Evolutionary conservation across 2,329 filamentous ascomycete species (phyloP), one percentile per base, ranked within the genome.

Genomic region (Knufia fluminis): DNA sequence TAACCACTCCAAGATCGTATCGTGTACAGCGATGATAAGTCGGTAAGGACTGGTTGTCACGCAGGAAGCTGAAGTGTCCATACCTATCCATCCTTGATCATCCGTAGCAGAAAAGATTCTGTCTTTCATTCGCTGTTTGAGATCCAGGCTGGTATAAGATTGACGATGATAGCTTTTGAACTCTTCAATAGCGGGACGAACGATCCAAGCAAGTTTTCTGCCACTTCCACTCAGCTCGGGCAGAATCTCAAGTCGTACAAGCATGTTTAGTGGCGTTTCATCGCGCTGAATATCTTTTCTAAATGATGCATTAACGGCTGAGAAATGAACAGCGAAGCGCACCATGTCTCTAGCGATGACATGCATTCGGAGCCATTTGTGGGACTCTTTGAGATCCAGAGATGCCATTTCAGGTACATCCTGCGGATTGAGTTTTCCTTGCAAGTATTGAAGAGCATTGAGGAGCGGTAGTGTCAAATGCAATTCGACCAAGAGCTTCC

Each of bases 381-480:
- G 33, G 7, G 45, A 38, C 22, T 48, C 45, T 26, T 16, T 22
- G 14, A 48, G 33, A 22, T 48, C 23, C 6, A 48, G 6, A 3
- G 45, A 9, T 8, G 33, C 35, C 45, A 48, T 48, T 17, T 31
- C 23, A 20, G 19, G n/a, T 3, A 40, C 22, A 17, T 39, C 45
- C 20, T 39, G 10, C n/a, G 17, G 17, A 3, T 19, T 8, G n/a
- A 48, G 4, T 9, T 39, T 16, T 8, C 45, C 32, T 40, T 58
- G 54, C 4, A 59, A 51, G 8, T 50, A 48, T 23, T 53, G 52
- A 3, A 72, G 68, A 46, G 66, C 70, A 2, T 56, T 65, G 3
- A 71, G 64, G 1, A 72, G 65, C 0, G 68, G 68, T 24, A 71
- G 67, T 2, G 68, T 70, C 17, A 68, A 42, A 1, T 69, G 61